Evolutionary conservation across 495 filamentous ascomycete genomes (phyloP), one percentile per base, ranked within the genome.

Genomic region (Penicillium steckii): DNA sequence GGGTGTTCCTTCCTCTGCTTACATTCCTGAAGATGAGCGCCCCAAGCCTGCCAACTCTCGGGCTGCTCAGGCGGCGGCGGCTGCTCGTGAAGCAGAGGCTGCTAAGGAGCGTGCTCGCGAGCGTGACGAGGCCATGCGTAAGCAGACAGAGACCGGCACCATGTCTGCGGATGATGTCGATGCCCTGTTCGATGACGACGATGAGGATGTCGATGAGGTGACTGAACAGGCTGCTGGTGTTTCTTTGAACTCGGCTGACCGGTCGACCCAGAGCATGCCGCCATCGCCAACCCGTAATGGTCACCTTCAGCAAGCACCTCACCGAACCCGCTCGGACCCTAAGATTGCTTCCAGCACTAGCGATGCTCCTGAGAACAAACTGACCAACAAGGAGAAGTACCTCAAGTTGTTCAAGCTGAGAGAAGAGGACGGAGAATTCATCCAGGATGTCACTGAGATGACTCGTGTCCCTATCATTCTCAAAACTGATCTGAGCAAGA

Each of bases 371-470:
- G 91, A 96, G 69, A 80, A 81, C 43, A 89, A 91, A 58, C 68
- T 91, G 64, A 91, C 80, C 52, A 90, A 95, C 77, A 96, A 95
- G 78, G 94, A 97, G 78, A 96, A 95, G 73, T 97, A 97, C 70
- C 68, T 96, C 53, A 89, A 86, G 61, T 76, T 91, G 44, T 97
- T 98, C 76, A 85, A 85, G 59, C 75, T 98, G 59, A 78, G 95
- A 38, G 95, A 98, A 63, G 91, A 95, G 72, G 87, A 88, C 55
- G 91, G 95, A 27, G 90, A 97, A 47, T 92, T 95, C 74, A 96
- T 98, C 61, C 94, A 98, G 69, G 94, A 97, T 68, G 91, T 98
- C 53, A 90, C 84, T 22, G 94, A 98, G 80, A 96, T 98, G 90
- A 93, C 91, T 29, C 80, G 91, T 48, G 90, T 98, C 44, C 94